Base-by-base conservation (phyloP, 805 yeast species). In the Geotrichum ghanense region DNA sequence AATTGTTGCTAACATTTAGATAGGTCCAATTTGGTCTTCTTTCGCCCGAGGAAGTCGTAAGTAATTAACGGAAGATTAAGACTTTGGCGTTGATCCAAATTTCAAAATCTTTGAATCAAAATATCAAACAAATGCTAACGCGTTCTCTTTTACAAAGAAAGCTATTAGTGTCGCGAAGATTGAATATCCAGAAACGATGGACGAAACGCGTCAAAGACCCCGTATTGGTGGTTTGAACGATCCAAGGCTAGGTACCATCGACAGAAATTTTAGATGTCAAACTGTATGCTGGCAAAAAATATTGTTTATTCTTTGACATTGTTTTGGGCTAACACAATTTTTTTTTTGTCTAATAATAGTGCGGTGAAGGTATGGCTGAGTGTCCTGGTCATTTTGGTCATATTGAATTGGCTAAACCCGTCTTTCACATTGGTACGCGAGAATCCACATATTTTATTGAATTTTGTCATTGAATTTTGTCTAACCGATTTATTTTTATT, bases 351-450 rank as follows among this genome's bases (percentile, higher is more conserved):
- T 31, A 19, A 16, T n/a, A 22, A 19, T 47, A 62, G 67, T 92
- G 99, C 74, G 95, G 96, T 59, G 99, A 92, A 66, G 96, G 90
- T 58, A 92, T 92, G 97, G 86, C 90, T 50, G 97, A 92, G 65
- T 92, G 99, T 68, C 97, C 97, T 0, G 99, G 99, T 50, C 99
- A 92, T 70, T 92, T 92, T 68, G 99, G 99, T 56, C 99, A 92
- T 62, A 92, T 92, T 51, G 99, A 92, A 64, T 74, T 92, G 54
- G 97, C 98, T 27, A 92, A 90, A 64, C 98, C 99, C 12, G 99
- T 92, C 34, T 92, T 92, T 69, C 98, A 92, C 66, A 87, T 92
- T 64, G 98, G 95, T 58, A 42, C 27, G 57, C 19, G 22, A 22
- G 21, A n/a, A n/a, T n/a, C n/a, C n/a, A n/a, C n/a, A n/a, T n/a